These are phyloP conservation scores for Dothistroma septosporum DNA, from an alignment of 2,329 filamentous ascomycete species.

Conservation along the genomic window DNA sequence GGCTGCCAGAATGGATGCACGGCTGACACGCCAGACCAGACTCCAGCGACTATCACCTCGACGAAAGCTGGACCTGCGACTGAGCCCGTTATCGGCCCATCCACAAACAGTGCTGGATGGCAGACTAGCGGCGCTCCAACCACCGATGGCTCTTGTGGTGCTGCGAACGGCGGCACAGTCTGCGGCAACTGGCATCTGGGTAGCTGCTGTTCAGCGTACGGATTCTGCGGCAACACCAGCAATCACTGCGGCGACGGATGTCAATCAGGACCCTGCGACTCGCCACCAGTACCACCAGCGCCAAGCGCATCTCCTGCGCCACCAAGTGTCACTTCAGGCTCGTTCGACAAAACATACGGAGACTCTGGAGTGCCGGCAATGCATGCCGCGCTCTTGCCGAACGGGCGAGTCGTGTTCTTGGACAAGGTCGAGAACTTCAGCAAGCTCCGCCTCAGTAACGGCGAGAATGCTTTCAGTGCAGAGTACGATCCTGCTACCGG, in stretches of 20 bases:
- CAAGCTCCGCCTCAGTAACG: conserved; percentile 51
- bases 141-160: conserved; percentile 53
- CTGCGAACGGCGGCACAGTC: conserved; percentile 45
- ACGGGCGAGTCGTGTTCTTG: conserved; percentile 56
- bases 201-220: conserved; percentile 56
- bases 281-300: conserved; percentile 38
- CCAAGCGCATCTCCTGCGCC: conserved; percentile 46
- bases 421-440: conserved; percentile 63
- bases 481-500: conserved; percentile 55
- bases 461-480: conserved; percentile 56
- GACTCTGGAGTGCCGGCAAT: conserved; percentile 60
- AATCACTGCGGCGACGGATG: conserved; percentile 52
- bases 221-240: conserved; percentile 48
- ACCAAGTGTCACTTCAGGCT: conserved; percentile 43
- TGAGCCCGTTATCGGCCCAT: conserved; percentile 29
- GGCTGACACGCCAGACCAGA: not conserved
- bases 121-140: conserved; percentile 37
- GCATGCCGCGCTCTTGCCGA: conserved; percentile 58
- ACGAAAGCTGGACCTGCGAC: conserved; percentile 9
- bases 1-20: conserved; percentile 42
- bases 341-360: conserved; percentile 47
- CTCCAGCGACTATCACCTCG: conserved; percentile 17
- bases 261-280: conserved; percentile 51
- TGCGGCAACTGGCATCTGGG: conserved; percentile 53
- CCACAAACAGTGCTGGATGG: conserved; percentile 24